These are phyloP conservation scores for Westerdykella sp. DNA, from an alignment of 2,329 filamentous ascomycete species.

Conservation along the genomic window DNA sequence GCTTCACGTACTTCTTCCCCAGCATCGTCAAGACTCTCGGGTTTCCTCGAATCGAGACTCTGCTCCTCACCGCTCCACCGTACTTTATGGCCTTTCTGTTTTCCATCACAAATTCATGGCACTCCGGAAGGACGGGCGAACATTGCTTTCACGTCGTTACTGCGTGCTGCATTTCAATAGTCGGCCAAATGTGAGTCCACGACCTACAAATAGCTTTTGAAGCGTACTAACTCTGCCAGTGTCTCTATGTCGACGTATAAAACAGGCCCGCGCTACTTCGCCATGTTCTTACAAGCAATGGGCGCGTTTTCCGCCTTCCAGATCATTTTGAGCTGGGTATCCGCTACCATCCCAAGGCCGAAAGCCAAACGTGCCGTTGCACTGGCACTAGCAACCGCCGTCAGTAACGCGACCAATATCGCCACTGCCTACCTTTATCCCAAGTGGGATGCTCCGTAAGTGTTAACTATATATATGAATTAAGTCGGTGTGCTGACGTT, in stretches of 20 bases:
- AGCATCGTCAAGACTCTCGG: slow-evolving; percentile 55
- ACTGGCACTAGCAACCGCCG: too few relatives aligned
- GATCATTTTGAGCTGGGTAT: too few relatives aligned
- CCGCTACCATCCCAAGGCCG: too few relatives aligned
- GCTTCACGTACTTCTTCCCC: slow-evolving; percentile 60
- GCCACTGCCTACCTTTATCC: too few relatives aligned
- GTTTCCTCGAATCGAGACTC: slow-evolving; percentile 47
- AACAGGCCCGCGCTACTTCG: slow-evolving; percentile 52
- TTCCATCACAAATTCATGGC: slow-evolving; percentile 51
- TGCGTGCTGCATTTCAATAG: not conserved
- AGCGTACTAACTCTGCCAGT: slow-evolving; percentile 40
- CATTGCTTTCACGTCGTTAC: slow-evolving; percentile 52
- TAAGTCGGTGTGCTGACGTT: too few relatives aligned
- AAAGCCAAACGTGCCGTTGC: too few relatives aligned
- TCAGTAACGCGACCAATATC: too few relatives aligned
- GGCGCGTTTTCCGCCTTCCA: too few relatives aligned
- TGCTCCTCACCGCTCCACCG: slow-evolving; percentile 53
- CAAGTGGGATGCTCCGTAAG: too few relatives aligned
- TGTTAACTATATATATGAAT: too few relatives aligned
- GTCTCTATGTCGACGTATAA: slow-evolving; percentile 46
- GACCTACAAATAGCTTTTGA: slow-evolving; percentile 47
- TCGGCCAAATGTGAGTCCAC: not conserved
- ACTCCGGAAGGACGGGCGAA: slow-evolving; percentile 50
- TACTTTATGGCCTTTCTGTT: slow-evolving; percentile 55
- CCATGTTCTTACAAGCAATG: slow-evolving; percentile 45